Conservation (phyloP, 345 rosid species). For the Microthlaspi erraticum region DNA sequence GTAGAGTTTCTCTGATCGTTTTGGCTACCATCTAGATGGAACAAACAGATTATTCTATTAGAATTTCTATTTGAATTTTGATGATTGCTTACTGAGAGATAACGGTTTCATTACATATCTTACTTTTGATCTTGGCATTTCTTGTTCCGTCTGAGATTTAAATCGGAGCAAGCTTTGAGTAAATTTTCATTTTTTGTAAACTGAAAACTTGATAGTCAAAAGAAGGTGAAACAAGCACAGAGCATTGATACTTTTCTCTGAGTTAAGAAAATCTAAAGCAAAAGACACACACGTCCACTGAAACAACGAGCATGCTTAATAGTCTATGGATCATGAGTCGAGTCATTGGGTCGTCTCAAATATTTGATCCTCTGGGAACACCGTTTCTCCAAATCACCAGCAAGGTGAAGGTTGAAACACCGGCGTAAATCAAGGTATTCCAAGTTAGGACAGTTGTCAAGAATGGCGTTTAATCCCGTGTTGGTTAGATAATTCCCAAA, state of each 20-base stretch:
- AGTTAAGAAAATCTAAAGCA: too few relatives aligned
- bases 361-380: slow-evolving; percentile 23
- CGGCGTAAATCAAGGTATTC: slow-evolving; percentile 16
- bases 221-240: too few relatives aligned
- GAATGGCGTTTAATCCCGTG: background rate
- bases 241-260: too few relatives aligned
- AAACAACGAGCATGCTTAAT: too few relatives aligned
- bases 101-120: background rate
- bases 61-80: background rate
- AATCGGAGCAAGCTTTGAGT: background rate
- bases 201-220: too few relatives aligned
- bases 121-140: slow-evolving; percentile 4
- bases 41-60: background rate
- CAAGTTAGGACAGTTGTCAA: background rate
- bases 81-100: slow-evolving; percentile 11
- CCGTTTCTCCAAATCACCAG: background rate
- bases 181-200: background rate
- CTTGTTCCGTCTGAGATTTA: background rate
- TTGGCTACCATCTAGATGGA: too few relatives aligned
- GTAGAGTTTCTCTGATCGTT: background rate
- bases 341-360: slow-evolving; percentile 2
- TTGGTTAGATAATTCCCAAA: background rate
- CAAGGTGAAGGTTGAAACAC: background rate
- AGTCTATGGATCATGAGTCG: slow-evolving; percentile 42
- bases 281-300: too few relatives aligned